Conservation (phyloP, 805 yeast species). For the Starmerella etchellsii region DNA sequence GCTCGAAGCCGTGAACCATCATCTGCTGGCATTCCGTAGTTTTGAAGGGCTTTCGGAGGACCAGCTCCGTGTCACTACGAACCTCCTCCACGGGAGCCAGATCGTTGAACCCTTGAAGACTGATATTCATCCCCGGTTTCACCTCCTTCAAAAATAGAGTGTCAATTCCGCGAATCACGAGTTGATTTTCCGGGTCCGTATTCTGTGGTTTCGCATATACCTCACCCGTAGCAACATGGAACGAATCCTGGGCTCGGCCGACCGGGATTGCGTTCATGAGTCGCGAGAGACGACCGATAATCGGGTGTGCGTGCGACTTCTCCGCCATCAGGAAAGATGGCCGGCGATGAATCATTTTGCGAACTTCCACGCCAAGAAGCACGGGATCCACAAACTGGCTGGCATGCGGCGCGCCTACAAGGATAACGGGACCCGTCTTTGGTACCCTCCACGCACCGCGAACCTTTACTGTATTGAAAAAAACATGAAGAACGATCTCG, state of each 20-base stretch:
- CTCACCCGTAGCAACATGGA: conserved; percentile 53
- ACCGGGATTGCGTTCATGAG: conserved; percentile 81
- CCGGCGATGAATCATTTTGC: conserved; percentile 50
- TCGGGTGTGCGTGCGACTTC: conserved; percentile 47
- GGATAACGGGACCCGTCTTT: conserved; percentile 66
- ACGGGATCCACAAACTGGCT: conserved; percentile 83
- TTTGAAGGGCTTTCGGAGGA: conserved; percentile 58
- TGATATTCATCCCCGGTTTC: conserved; percentile 14
- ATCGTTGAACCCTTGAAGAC: conserved; percentile 63
- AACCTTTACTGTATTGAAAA: conserved; percentile 79
- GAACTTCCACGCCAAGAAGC: conserved; percentile 69
- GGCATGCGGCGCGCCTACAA: conserved; percentile 98
- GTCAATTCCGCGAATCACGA: conserved; percentile 46
- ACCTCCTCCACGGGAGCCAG: conserved; percentile 57
- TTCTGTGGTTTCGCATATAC: conserved; percentile 35
- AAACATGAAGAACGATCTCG: conserved; percentile 41
- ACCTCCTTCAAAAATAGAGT: conserved; percentile 60
- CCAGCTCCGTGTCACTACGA: conserved; percentile 56
- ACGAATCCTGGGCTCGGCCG: conserved; percentile 78
- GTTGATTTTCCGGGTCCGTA: conserved; percentile 26
- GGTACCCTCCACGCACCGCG: conserved; percentile 73
- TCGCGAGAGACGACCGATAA: conserved; percentile 66
- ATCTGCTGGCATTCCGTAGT: conserved; percentile 19
- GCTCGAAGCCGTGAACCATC: conserved; percentile 33
- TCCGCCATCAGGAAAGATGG: conserved; percentile 79